A percentile compares a stretch with the other conserved stretches of the same genome.
Conservation (phyloP, 495 filamentous ascomycete genomes). For the Trichoderma virens region DNA sequence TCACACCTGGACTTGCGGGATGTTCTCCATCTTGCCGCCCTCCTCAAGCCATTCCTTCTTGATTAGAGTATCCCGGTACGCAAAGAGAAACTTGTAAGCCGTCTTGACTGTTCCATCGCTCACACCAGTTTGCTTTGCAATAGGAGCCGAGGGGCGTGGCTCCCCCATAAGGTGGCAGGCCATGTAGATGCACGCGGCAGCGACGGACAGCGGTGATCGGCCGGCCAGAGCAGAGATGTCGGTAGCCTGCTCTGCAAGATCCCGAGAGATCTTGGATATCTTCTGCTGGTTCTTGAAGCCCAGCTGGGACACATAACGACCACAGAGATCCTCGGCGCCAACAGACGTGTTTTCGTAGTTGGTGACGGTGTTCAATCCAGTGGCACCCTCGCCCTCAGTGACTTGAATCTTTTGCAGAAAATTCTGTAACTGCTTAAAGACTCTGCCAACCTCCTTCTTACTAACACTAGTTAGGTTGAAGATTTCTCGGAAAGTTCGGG, state of each 20-base stretch:
- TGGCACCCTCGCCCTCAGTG: slow-evolving; percentile 18
- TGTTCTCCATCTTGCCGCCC: slow-evolving; percentile 57
- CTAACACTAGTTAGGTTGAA: slow-evolving; percentile 85
- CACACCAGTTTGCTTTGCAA: slow-evolving; percentile 70
- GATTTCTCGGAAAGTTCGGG: slow-evolving; percentile 88
- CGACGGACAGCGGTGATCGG: slow-evolving; percentile 87
- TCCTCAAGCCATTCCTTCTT: slow-evolving; percentile 62
- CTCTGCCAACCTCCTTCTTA: slow-evolving; percentile 93
- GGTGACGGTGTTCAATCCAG: slow-evolving; percentile 22
- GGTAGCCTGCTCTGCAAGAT: slow-evolving; percentile 65
- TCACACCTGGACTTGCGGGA: slow-evolving; percentile 40
- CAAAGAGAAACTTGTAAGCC: slow-evolving; percentile 82
- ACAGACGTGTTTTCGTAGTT: slow-evolving; percentile 67
- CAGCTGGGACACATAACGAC: slow-evolving; percentile 81
- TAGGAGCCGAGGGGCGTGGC: slow-evolving; percentile 73
- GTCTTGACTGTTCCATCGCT: slow-evolving; percentile 94
- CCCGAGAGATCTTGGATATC: slow-evolving; percentile 62
- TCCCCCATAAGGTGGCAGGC: slow-evolving; percentile 75
- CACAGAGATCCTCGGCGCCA: slow-evolving; percentile 75
- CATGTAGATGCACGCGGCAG: slow-evolving; percentile 95
- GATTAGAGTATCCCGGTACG: slow-evolving; percentile 63
- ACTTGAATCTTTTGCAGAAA: slow-evolving; percentile 58
- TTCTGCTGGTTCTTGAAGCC: slow-evolving; percentile 51
- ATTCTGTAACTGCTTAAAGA: slow-evolving; percentile 87
- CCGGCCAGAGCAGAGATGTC: slow-evolving; percentile 73